phyloP scores from a whole-genome alignment of 2,329 filamentous ascomycete genomes.

The Basipetospora chlamydospora region DNA sequence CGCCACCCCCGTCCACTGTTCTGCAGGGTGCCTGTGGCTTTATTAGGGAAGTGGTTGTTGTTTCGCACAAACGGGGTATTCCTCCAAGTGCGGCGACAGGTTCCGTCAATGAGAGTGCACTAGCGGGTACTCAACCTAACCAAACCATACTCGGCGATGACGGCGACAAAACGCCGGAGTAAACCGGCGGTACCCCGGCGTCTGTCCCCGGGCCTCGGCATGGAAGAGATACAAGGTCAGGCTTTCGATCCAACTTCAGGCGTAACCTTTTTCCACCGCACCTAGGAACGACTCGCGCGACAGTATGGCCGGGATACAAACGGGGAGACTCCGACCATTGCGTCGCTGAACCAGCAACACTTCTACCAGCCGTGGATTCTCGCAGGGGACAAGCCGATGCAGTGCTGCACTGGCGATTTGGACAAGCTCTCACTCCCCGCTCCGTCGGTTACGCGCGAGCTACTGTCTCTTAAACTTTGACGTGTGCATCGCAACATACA shows the following conservation, averaged over 20 bases:
- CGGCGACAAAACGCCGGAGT: too few relatives aligned
- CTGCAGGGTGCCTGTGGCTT: neutral
- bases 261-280: constrained; percentile 36
- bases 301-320: constrained; percentile 18
- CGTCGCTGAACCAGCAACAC: neutral
- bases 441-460: constrained; percentile 5
- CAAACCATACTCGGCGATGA: too few relatives aligned
- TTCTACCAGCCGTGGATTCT: constrained; percentile 27
- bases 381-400: constrained; percentile 35
- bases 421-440: constrained; percentile 14
- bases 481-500: constrained; percentile 44
- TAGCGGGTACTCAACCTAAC: too few relatives aligned
- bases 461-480: constrained; percentile 43
- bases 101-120: too few relatives aligned
- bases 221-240: constrained; percentile 36
- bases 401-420: constrained; percentile 6
- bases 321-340: constrained; percentile 5
- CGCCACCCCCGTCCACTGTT: constrained; percentile 13
- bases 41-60: neutral
- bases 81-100: too few relatives aligned
- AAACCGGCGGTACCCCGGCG: too few relatives aligned
- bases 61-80: too few relatives aligned
- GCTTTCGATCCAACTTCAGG: constrained; percentile 37
- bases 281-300: constrained; percentile 33
- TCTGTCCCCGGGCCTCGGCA: constrained; percentile 27